Evolutionary conservation across 2,329 filamentous ascomycete species (phyloP), one percentile per base, ranked within the genome.

Genomic region (Aspergillus niger): DNA sequence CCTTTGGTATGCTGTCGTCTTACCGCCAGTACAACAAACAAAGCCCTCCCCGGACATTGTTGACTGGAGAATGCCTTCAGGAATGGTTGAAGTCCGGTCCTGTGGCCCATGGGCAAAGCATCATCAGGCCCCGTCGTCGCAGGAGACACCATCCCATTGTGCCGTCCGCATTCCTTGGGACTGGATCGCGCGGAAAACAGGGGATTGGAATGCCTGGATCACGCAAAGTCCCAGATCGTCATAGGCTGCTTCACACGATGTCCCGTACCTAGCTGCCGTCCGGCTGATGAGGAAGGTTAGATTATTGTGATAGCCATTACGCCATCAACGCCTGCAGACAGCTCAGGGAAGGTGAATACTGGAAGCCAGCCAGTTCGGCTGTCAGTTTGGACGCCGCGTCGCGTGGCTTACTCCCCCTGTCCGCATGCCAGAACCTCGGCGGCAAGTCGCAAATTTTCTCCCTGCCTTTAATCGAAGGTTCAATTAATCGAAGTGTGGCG

Each of bases 21-120:
- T 52, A 41, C 41, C 10, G 50, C 50, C 49, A 38, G 36, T 24
- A n/a, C 22, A 47, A 57, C 54, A 66, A 65, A 65, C 61, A 65
- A 57, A 49, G 15, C 50, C 50, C 43, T n/a, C 41, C 15, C 24
- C 17, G 43, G 39, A 26, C 50, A 47, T 59, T 54, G 55, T 53
- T 47, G 24, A 13, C 24, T 17, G 38, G 50, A 55, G 63, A 68
- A 66, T 67, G 65, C 51, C 39, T 13, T 20, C 13, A 63, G 30
- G 66, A 68, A 68, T 68, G 66, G 51, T n/a, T 48, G 11, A 28
- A 39, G 54, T n/a, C 38, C 8, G 47, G 47, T 20, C 47, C 47
- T 17, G 13, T 30, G 26, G 26, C 26, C 32, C 3, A 32, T 11
- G 39, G 38, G 15, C 15, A 17, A 7, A 55, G 38, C 52, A 44